Conservation (phyloP, 139 green algal genomes). For the Tetraselmis striata region DNA sequence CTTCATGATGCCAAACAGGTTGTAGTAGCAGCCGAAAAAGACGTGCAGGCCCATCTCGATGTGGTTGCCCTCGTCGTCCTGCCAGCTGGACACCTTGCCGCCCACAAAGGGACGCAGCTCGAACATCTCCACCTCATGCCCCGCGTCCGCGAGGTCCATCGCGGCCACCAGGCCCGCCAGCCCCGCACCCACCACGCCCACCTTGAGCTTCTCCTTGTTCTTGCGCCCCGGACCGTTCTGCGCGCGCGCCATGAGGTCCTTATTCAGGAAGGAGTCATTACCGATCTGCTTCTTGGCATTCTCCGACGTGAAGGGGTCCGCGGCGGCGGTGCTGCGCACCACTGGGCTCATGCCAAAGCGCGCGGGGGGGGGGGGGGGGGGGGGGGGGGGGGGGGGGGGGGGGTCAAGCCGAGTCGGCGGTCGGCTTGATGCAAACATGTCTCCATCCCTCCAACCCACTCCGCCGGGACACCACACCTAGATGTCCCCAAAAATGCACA, state of each 20-base stretch:
- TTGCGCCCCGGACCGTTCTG: background rate
- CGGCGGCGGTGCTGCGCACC: no score
- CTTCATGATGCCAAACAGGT: constrained; percentile 73
- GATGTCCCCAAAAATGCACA: no score
- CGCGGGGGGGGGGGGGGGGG: no score
- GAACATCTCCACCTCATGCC: constrained; percentile 92
- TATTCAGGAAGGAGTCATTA: background rate
- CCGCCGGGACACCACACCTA: no score
- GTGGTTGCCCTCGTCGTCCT: constrained; percentile 94
- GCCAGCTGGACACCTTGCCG: constrained; percentile 91
- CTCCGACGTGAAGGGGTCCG: background rate
- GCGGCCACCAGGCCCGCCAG: constrained; percentile 88
- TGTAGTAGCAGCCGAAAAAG: constrained; percentile 69
- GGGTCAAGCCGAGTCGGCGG: no score
- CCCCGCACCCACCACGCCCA: constrained; percentile 79
- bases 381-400: no score
- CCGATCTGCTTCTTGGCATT: background rate
- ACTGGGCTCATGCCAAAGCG: no score
- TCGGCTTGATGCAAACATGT: no score
- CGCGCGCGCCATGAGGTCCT: background rate
- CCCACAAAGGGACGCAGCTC: constrained; percentile 81
- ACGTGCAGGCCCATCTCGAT: constrained; percentile 97
- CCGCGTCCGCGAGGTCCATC: constrained; percentile 91
- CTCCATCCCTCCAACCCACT: no score
- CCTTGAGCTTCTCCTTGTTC: constrained; percentile 56